Evolutionary conservation across 192 early-diverging fungal species (phyloP), one percentile per base, ranked within the genome.

Genomic region (Thamnidium elegans): DNA sequence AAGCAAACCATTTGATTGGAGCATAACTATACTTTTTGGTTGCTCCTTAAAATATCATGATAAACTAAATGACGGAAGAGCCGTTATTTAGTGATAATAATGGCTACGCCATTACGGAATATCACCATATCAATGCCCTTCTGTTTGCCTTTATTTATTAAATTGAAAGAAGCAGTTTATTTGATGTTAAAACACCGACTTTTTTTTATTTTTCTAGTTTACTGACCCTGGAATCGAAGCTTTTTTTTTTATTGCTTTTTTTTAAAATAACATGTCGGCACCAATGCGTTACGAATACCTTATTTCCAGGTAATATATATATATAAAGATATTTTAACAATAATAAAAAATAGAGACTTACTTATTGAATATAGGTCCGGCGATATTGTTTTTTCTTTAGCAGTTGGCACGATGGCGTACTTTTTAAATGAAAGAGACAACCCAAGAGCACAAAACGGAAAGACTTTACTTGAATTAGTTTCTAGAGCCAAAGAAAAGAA

Each of bases 361-460:
- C 3, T 7, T 39, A 39, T 39, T 3, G 26, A 23, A 51, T 19
- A 30, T 70, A 79, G 81, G 66, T 63, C 70, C 39, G 83, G 83
- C 13, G 83, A 85, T 56, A 63, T 83, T 50, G 63, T 78, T 10
- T 83, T 82, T 58, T 81, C 83, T 1, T 10, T 85, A 11, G 69
- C 72, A 32, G 78, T 82, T 14, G 83, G 81, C 23, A 69, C 80
- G 13, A 53, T 76, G 10, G 83, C 79, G 13, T 85, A 85, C 56
- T 79, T 81, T 71, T 50, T 83, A 8, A 81, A 83, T 44, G 83
- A 85, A 51, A 60, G 72, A 2, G 81, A 83, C 23, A 76, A 85
- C 61, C 78, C 81, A 5, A 44, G 78, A 31, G 65, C 74, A 21
- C 66, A 74, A 31, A 65, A 78, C 19, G 81, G 80, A 52, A 80